Percentiles rank a stretch among this genome's conserved stretches.
phyloP scores from a whole-genome alignment of 768 basidiomycete species.

The Hericium alpestre region DNA sequence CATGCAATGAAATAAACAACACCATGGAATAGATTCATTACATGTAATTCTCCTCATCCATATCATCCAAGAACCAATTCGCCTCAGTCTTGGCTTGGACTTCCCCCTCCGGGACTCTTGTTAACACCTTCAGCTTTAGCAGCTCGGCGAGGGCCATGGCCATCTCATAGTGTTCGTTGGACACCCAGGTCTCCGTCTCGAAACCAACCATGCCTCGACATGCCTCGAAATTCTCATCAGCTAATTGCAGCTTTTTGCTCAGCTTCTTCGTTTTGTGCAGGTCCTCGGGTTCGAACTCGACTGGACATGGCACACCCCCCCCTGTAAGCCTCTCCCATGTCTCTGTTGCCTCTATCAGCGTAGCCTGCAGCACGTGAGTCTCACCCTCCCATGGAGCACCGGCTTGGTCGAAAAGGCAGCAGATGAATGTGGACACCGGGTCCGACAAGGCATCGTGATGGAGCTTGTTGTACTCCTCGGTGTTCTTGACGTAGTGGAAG shows the following conservation, averaged over 20 bases:
- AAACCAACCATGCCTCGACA: no score
- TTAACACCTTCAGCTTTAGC: constrained; percentile 26
- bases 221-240: constrained; percentile 26
- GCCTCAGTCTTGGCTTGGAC: constrained; percentile 24
- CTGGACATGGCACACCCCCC: constrained; percentile 30
- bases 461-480: constrained; percentile 32
- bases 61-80: constrained; percentile 39
- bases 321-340: constrained; percentile 32
- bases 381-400: constrained; percentile 42
- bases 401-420: constrained; percentile 34
- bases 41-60: constrained; percentile 38
- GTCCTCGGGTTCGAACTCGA: constrained; percentile 37
- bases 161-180: constrained; percentile 29
- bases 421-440: constrained; percentile 23
- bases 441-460: constrained; percentile 32
- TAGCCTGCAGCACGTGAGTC: constrained; percentile 33
- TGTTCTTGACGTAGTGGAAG: constrained; percentile 33
- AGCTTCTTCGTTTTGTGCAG: constrained; percentile 31
- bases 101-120: constrained; percentile 20
- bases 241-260: constrained; percentile 19
- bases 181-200: constrained; percentile 31
- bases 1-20: no score
- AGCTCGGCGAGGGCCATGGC: constrained; percentile 24
- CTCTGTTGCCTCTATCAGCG: constrained; percentile 34
- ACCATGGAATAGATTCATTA: constrained; percentile 13